These are phyloP conservation scores for Meripilus lineatus DNA, from an alignment of 1,284 basidiomycete species.

Conservation along the genomic window DNA sequence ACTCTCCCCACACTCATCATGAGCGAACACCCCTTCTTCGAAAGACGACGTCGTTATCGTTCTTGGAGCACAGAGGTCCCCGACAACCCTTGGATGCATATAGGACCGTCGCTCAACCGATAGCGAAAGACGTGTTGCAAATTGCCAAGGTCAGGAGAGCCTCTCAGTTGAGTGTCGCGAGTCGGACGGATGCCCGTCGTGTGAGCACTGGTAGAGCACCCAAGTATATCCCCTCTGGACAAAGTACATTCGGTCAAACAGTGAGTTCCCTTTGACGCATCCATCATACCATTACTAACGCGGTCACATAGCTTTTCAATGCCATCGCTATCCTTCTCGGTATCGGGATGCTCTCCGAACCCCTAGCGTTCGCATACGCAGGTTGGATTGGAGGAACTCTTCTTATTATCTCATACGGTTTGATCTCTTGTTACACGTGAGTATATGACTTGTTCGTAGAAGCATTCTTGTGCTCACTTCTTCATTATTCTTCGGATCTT, in stretches of 20 bases:
- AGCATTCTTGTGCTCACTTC: neutral
- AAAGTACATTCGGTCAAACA: conserved; percentile 81
- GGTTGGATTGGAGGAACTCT: conserved; percentile 80
- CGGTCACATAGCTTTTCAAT: conserved; percentile 71
- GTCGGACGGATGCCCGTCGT: conserved; percentile 3
- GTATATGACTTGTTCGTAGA: conserved; percentile 24
- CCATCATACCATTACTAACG: neutral
- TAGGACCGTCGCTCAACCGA: neutral
- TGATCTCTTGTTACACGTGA: conserved; percentile 84
- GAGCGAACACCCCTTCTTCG: conserved; percentile 40
- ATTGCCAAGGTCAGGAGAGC: conserved; percentile 9
- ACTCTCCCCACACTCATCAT: conserved; percentile 7
- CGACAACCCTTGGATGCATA: neutral
- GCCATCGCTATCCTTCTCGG: conserved; percentile 84
- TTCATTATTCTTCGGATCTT: conserved; percentile 5
- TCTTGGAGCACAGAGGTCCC: conserved; percentile 7
- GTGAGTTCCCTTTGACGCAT: conserved; percentile 37
- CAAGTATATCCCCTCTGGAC: conserved; percentile 34
- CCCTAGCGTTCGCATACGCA: conserved; percentile 82
- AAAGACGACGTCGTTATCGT: conserved; percentile 33
- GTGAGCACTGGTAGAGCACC: conserved; percentile 12
- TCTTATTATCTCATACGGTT: conserved; percentile 75
- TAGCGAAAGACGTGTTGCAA: conserved; percentile 6
- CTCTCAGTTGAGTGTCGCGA: conserved; percentile 17
- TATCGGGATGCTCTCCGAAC: conserved; percentile 87